Base-by-base conservation (phyloP, 1,284 basidiomycete species). In the Ceratobasidium sp. region DNA sequence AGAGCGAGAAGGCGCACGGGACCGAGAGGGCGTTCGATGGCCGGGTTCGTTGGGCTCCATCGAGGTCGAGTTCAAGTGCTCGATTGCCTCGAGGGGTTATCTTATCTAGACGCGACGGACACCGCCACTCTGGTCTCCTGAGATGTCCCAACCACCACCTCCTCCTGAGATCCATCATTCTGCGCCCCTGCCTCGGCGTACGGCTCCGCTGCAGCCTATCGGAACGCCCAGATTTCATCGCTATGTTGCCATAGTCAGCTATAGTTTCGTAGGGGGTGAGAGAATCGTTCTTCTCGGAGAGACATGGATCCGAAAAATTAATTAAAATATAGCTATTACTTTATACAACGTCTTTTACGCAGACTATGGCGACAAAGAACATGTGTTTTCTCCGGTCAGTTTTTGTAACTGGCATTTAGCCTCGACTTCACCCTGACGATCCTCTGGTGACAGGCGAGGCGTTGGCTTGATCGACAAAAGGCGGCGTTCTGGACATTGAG, bases 321-420 rank as follows among this genome's bases (percentile, higher is more conserved):
- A n/a, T n/a, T n/a, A 23, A 64, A 39, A 48, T 43, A 21, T 23
- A 72, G 71, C 55, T 12, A 52, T 59, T 30, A 45, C 60, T 1
- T 14, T 57, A 4, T 72, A 72, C 50, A 62, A 59, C 41, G 23
- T 72, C 21, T 72, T 72, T 34, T 61, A 50, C 39, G 71, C 71
- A 8, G 71, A 72, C 30, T 72, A 62, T 39, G 71, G 71, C 2
- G 48, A 72, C 4, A 52, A 64, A 34, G 71, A 72, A 23, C 57
- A 72, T 45, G 71, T 72, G 14, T 72, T 72, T 48, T 72, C 71
- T 53, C 71, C 71, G 30, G 71, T 72, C 43, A 3, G 71, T n/a
- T n/a, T n/a, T 65, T 28, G 10, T 43, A 3, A 39, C 9, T 3
- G 12, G 26, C n/a, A 10, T 5, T n/a, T 41, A 3, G n/a, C 16